Conservation (phyloP, 2,329 filamentous ascomycete species). For the Pseudophaeomoniella oleicola region DNA sequence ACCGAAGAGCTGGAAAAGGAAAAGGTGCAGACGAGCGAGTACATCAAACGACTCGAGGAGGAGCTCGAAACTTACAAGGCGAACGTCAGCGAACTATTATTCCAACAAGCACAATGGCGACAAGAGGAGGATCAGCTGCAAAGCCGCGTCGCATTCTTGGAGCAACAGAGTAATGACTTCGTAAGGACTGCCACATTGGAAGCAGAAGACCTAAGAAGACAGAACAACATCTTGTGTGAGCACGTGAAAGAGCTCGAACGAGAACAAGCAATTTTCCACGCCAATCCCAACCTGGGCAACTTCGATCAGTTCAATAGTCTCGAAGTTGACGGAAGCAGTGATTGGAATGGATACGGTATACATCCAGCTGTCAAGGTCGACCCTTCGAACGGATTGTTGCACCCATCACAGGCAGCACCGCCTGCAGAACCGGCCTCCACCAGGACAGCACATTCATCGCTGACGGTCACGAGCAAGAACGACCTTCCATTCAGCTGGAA, state of each 20-base stretch:
- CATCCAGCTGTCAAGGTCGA: slow-evolving; percentile 33
- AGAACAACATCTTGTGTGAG: slow-evolving; percentile 69
- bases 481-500: slow-evolving; percentile 39
- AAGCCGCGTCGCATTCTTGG: slow-evolving; percentile 58
- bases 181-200: slow-evolving; percentile 79
- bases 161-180: slow-evolving; percentile 78
- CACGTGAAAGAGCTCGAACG: slow-evolving; percentile 34
- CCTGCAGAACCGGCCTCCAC: slow-evolving; percentile 2
- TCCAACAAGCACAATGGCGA: slow-evolving; percentile 12
- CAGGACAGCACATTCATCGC: slow-evolving; percentile 1
- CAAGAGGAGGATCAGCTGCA: slow-evolving; percentile 49
- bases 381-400: slow-evolving; percentile 26
- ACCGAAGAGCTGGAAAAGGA: slow-evolving; percentile 93
- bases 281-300: slow-evolving; percentile 49
- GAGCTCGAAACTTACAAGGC: slow-evolving; percentile 54
- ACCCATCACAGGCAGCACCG: slow-evolving; percentile 17
- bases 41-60: slow-evolving; percentile 67
- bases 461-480: not conserved
- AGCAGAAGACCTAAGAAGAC: slow-evolving; percentile 81
- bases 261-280: slow-evolving; percentile 20
- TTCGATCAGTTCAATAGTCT: slow-evolving; percentile 76
- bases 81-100: slow-evolving; percentile 35
- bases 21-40: slow-evolving; percentile 75
- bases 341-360: slow-evolving; percentile 46
- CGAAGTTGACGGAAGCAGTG: slow-evolving; percentile 55